phyloP scores from a whole-genome alignment of 2,329 filamentous ascomycete genomes.

The Nannizziopsis arthrosporioides region DNA sequence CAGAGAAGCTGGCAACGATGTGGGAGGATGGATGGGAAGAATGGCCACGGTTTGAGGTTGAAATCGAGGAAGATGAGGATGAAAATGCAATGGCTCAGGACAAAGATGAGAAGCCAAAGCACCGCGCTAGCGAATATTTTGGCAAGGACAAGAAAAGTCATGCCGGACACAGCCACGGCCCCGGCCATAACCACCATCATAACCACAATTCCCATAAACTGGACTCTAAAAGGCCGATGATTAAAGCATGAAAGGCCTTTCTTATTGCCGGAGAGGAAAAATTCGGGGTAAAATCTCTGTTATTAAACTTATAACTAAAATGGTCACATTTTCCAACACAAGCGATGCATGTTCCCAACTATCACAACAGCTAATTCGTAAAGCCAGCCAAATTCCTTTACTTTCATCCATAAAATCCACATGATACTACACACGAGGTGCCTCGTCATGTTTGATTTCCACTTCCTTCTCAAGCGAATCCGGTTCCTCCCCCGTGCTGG shows the following conservation, averaged over 20 bases:
- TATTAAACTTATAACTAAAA: no score
- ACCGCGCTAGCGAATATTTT: slow-evolving; percentile 23
- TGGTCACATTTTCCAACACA: no score
- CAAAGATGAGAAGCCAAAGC: slow-evolving; percentile 20
- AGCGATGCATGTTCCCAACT: no score
- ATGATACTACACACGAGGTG: neutral
- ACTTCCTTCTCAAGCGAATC: neutral
- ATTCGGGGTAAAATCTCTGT: no score
- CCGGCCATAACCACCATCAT: slow-evolving; percentile 13
- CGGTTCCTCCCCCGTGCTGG: slow-evolving; percentile 1
- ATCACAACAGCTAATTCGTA: no score
- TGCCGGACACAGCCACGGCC: slow-evolving; percentile 14
- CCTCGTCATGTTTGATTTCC: neutral
- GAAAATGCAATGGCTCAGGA: neutral
- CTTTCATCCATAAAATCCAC: no score
- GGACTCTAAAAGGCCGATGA: no score
- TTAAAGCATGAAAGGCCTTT: no score
- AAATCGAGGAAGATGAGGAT: slow-evolving; percentile 23
- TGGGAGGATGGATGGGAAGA: slow-evolving; percentile 52
- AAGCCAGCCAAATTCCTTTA: no score
- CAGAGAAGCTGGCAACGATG: slow-evolving; percentile 37
- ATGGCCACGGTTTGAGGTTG: slow-evolving; percentile 40
- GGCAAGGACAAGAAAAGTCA: slow-evolving; percentile 15
- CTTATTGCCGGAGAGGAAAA: no score
- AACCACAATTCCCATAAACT: neutral